Evolutionary conservation across 2,329 filamentous ascomycete genomes (phyloP), one percentile per base, ranked within the genome.

Genomic region (Calcarisporium arbuscula): DNA sequence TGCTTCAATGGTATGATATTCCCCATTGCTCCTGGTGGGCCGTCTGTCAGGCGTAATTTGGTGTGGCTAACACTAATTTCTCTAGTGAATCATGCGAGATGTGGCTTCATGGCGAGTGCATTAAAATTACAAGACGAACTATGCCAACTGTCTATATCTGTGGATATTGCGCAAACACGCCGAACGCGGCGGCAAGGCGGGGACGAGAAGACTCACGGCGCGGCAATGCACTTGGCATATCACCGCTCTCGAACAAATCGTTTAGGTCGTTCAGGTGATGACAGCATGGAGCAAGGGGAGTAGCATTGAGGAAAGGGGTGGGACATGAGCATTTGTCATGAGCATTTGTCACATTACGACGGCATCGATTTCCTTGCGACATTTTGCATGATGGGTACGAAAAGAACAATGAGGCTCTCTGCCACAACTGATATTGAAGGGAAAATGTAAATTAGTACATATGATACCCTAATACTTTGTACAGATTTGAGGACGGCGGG

Each of bases 71-170:
- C 31, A 35, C 27, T 19, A 16, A 8, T 21, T 10, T 16, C n/a
- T 35, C 6, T 45, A 81, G 77, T 48, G 71, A 80, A 57, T 76
- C 74, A 17, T 82, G 77, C 50, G 76, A 80, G 47, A 71, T 77
- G 62, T 78, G 71, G 67, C 68, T 80, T 19, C 77, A 82, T 50
- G 74, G 72, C n/a, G 65, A 65, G 37, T 82, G 77, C 50, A 65
- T 80, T 46, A 75, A 76, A 41, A 72, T 80, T 42, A 71, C 68
- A 29, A 66, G 66, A 30, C 65, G 69, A 37, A 68, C 66, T n/a
- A 65, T 74, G 45, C 74, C 77, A 5, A 64, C 66, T 10, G 72
- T 81, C 5, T 82, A 80, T 45, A 73, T 81, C 22, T 82, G 77
- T 49, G 67, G 71, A 2, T 81, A 75, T 41, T 82, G 77, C 49